These are phyloP conservation scores for Triticum timopheevii DNA, from an alignment of 176 grass and related monocot species.

Conservation along the genomic window DNA sequence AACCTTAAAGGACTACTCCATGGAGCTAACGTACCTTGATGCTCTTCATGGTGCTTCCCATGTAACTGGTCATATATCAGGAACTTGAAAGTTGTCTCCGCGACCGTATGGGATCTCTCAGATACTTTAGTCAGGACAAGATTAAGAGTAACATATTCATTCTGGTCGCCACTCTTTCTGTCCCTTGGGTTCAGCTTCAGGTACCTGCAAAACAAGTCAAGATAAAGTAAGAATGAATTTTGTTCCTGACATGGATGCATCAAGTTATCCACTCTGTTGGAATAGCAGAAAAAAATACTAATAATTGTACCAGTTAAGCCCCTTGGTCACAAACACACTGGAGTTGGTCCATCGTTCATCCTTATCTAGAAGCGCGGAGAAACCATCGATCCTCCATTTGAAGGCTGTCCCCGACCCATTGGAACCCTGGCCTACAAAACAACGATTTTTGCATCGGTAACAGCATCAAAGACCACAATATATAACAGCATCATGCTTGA, in stretches of 20 bases:
- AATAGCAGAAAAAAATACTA: not conserved
- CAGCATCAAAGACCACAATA: not conserved
- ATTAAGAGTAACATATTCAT: conserved; percentile 27
- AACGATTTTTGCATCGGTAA: not conserved
- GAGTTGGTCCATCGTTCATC: conserved; percentile 42
- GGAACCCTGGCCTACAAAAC: not conserved
- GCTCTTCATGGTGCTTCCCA: conserved; percentile 28
- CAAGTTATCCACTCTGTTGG: no score
- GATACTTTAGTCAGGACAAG: not conserved
- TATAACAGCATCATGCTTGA: not conserved
- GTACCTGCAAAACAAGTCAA: conserved; percentile 18
- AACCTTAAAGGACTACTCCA: not conserved
- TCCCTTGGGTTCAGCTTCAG: conserved; percentile 34
- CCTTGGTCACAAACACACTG: conserved; percentile 27
- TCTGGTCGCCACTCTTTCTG: not conserved
- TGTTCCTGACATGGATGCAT: not conserved
- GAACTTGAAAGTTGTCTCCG: conserved; percentile 30
- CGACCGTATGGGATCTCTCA: not conserved
- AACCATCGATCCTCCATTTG: conserved; percentile 46
- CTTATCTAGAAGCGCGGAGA: conserved; percentile 33
- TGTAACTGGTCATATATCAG: conserved; percentile 35
- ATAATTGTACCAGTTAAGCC: conserved; percentile 3
- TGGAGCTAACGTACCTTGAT: not conserved
- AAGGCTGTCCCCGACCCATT: not conserved
- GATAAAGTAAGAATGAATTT: not conserved